These are phyloP conservation scores for Colletotrichum caudatum DNA, from an alignment of 2,329 filamentous ascomycete genomes.

Conservation along the genomic window DNA sequence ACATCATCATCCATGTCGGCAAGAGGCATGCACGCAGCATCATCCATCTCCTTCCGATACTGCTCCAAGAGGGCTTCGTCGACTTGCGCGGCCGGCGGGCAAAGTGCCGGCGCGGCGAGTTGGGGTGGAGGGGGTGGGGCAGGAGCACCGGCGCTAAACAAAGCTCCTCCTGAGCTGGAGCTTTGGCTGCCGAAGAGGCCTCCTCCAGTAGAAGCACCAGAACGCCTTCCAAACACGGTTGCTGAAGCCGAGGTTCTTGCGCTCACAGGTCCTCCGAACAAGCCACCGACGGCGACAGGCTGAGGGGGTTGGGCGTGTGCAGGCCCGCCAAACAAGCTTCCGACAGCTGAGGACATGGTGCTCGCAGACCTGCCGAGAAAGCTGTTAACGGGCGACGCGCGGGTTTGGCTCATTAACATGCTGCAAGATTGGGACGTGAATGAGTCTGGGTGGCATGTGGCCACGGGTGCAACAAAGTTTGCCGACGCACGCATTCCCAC, in stretches of 20 bases:
- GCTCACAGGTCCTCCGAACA: neutral
- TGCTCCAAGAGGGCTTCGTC: slow-evolving; percentile 82
- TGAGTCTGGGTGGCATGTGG: neutral
- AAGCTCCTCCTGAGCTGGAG: neutral
- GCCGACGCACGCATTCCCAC: neutral
- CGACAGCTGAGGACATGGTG: neutral
- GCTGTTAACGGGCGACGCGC: no score
- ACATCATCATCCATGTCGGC: slow-evolving; percentile 67
- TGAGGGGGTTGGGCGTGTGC: no score
- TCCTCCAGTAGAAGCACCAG: neutral
- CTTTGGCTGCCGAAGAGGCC: neutral
- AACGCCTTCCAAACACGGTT: neutral
- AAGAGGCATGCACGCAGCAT: slow-evolving; percentile 82
- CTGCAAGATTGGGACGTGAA: no score
- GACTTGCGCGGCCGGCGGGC: slow-evolving; percentile 91
- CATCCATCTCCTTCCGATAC: slow-evolving; percentile 90
- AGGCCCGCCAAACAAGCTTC: neutral
- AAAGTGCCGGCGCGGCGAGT: slow-evolving; percentile 70
- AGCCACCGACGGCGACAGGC: neutral
- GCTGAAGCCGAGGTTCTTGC: neutral
- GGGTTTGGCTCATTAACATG: no score
- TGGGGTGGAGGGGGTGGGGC: neutral
- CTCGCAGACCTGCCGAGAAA: no score
- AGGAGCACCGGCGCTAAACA: neutral
- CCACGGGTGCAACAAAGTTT: neutral